A percentile compares a stretch with the other conserved stretches of the same genome.
Evolutionary conservation across 495 filamentous ascomycete genomes (phyloP).

Genomic region (Diplogelasinospora grovesii): DNA sequence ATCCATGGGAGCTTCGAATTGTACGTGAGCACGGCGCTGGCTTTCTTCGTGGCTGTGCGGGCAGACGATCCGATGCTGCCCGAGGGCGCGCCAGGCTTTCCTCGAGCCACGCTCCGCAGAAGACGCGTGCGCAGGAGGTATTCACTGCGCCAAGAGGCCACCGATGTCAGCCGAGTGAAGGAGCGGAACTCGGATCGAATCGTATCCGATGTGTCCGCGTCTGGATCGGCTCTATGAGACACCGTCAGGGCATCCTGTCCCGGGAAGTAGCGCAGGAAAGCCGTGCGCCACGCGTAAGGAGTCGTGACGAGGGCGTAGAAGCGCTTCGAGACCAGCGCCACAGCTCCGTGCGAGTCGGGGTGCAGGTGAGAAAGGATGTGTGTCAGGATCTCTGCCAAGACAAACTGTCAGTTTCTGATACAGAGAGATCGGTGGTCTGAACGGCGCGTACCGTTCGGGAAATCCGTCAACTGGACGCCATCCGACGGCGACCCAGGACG

Average conservation of each 20-base stretch:
- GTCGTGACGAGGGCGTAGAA: slow-evolving; percentile 79
- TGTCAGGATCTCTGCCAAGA: slow-evolving; percentile 69
- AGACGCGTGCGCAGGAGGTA: slow-evolving; percentile 83
- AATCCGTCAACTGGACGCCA: slow-evolving; percentile 51
- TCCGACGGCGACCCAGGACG: slow-evolving; percentile 33
- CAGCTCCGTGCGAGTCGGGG: slow-evolving; percentile 66
- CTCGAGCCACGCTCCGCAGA: slow-evolving; percentile 68
- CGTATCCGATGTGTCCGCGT: slow-evolving; percentile 45
- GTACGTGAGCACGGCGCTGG: slow-evolving; percentile 60
- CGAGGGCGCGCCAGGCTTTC: slow-evolving; percentile 60
- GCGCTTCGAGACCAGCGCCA: slow-evolving; percentile 75
- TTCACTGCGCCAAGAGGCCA: slow-evolving; percentile 87
- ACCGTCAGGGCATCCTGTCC: slow-evolving; percentile 50
- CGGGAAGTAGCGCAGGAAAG: slow-evolving; percentile 83
- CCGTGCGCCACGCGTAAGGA: slow-evolving; percentile 84
- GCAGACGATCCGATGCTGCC: slow-evolving; percentile 26
- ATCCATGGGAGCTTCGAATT: slow-evolving; percentile 69
- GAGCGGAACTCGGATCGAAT: slow-evolving; percentile 55
- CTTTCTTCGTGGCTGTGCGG: slow-evolving; percentile 46
- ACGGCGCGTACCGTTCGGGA: slow-evolving; percentile 68
- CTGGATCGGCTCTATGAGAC: slow-evolving; percentile 27
- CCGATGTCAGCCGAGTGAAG: slow-evolving; percentile 71
- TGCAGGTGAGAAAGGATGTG: slow-evolving; percentile 87
- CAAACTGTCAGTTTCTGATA: slow-evolving; percentile 11
- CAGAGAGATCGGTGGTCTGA: background rate